phyloP scores from a whole-genome alignment of 179 eudicot species.

The Patellifolia procumbens region DNA sequence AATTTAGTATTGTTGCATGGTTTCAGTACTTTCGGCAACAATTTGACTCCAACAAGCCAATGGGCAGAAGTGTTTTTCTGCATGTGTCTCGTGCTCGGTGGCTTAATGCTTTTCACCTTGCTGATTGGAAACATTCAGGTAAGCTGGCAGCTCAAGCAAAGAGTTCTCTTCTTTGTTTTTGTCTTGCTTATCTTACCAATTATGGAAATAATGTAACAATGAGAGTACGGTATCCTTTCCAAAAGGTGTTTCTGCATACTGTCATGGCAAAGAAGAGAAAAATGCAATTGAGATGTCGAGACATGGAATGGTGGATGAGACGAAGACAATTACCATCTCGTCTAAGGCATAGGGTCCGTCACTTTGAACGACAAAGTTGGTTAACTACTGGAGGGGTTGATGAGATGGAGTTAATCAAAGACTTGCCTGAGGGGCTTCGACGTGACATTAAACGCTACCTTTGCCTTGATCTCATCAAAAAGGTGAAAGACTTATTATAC shows the following conservation, averaged over 20 bases:
- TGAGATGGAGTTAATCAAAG: slow-evolving; percentile 71
- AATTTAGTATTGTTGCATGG: neutral
- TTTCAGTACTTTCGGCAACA: slow-evolving; percentile 83
- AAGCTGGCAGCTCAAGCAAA: neutral
- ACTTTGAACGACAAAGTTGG: slow-evolving; percentile 65
- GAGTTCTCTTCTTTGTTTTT: neutral
- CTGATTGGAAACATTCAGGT: slow-evolving; percentile 97
- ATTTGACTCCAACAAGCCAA: slow-evolving; percentile 63
- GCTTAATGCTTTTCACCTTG: slow-evolving; percentile 80
- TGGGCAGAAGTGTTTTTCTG: slow-evolving; percentile 66
- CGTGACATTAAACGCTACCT: slow-evolving; percentile 73
- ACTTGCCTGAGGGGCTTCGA: slow-evolving; percentile 73
- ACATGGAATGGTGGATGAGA: slow-evolving; percentile 85
- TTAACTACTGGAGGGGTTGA: slow-evolving; percentile 61
- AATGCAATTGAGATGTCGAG: slow-evolving; percentile 58
- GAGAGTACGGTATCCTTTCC: neutral
- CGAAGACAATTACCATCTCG: slow-evolving; percentile 64
- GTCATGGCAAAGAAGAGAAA: slow-evolving; percentile 55
- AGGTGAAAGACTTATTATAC: slow-evolving; percentile 29
- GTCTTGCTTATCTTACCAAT: neutral
- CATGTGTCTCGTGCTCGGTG: slow-evolving; percentile 72
- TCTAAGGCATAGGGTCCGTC: slow-evolving; percentile 59
- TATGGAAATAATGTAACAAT: neutral
- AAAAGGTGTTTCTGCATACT: slow-evolving; percentile 60
- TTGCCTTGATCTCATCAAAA: slow-evolving; percentile 66